Evolutionary conservation across 805 yeast species (phyloP).

Genomic region (Hanseniaspora occidentalis): DNA sequence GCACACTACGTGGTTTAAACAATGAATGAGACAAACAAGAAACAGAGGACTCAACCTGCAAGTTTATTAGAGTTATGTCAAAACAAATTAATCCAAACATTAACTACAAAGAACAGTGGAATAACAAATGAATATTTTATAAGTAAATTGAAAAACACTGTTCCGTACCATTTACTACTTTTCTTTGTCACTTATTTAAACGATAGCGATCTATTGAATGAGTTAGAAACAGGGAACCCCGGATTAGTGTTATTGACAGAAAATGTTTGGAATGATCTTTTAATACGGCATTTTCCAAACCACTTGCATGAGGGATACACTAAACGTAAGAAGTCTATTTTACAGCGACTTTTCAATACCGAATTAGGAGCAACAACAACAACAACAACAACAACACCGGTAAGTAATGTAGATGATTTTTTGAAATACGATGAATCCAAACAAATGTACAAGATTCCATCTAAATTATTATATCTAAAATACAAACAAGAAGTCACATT

Average conservation of each 20-base stretch:
- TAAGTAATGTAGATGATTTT: constrained; percentile 9
- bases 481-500: constrained; percentile 21
- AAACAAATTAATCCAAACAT: not conserved
- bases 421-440: constrained; percentile 10
- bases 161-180: not conserved
- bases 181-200: not conserved
- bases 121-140: not conserved
- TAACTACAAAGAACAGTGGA: not conserved
- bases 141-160: not conserved
- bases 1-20: too few species aligned
- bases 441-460: constrained; percentile 25
- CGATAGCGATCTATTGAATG: not conserved
- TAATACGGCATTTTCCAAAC: constrained; percentile 26
- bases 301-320: constrained; percentile 22
- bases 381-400: constrained; percentile 7
- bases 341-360: constrained; percentile 12
- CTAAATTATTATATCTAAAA: constrained; percentile 23
- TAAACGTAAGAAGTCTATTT: constrained; percentile 15
- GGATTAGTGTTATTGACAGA: constrained; percentile 9
- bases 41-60: too few species aligned
- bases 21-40: too few species aligned
- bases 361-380: constrained; percentile 9
- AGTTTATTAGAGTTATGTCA: not conserved
- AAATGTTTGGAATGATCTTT: constrained; percentile 22
- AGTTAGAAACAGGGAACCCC: not conserved